Evolutionary conservation across 2,329 filamentous ascomycete species (phyloP), one percentile per base, ranked within the genome.

Genomic region (Meredithiella fracta): DNA sequence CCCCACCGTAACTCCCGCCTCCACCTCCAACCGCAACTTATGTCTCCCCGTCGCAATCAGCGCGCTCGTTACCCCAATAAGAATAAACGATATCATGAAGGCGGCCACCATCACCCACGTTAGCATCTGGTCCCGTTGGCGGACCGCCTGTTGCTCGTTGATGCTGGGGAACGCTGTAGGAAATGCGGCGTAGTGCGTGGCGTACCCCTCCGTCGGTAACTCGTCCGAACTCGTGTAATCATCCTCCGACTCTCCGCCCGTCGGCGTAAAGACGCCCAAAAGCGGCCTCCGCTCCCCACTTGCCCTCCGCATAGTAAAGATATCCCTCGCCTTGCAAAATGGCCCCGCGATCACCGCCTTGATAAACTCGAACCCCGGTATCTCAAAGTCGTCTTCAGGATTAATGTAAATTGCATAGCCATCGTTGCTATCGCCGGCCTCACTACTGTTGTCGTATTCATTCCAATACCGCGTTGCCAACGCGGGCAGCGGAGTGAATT

Each of bases 361-460:
- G 25, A 88, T 67, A 38, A 78, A 76, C 25, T 75, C 73, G 37
- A 86, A 68, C 14, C 85, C 82, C 0, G 83, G 80, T 55, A 86
- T 84, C 34, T 69, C 70, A 17, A 68, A 64, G 8, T 75, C 71
- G 1, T 77, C 77, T 61, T 86, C 76, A 0, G 86, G 85, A 64
- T 90, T 77, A 58, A 91, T 72, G 63, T 86, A 88, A 61, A 92
- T 82, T 47, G 79, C 75, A 66, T 88, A 92, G 29, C 75, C 76
- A 37, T 78, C 75, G 47, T 80, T 74, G 14, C 74, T 69, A 2
- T 75, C 79, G 52, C 74, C 77, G 1, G 68, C 70, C 55, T 89
- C 85, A 65, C 86, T 88, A 7, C 85, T 85, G 64, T 90, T 71
- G 61, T 94, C 87, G 66, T 91, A 92, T 66, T 94, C 87, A 66